Base-by-base conservation (phyloP, 441 rosid species). In the Manihot esculenta region DNA sequence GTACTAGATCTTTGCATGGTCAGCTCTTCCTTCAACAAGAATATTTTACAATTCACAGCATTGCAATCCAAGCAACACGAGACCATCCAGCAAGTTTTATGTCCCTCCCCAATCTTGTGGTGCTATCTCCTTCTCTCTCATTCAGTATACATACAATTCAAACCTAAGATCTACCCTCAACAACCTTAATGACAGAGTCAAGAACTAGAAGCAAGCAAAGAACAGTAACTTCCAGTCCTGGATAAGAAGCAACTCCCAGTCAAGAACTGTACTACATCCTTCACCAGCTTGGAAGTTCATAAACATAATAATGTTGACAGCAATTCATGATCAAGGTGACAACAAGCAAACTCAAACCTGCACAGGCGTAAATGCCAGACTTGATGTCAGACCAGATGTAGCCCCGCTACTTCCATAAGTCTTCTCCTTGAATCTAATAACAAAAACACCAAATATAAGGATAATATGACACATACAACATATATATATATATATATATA, bases 281-380 rank as follows among this genome's bases (percentile, higher is more conserved):
- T n/a, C n/a, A n/a, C n/a, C n/a, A n/a, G n/a, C n/a, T n/a, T n/a
- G n/a, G n/a, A n/a, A n/a, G n/a, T n/a, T n/a, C n/a, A n/a, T n/a
- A n/a, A n/a, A n/a, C 62, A 72, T 45, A 14, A 45, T 26, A 35
- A 44, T 24, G 35, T 23, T 10, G 11, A 42, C 56, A 71, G 12
- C 53, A 45, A 57, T 26, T 61, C 18, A 55, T 27, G 15, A 35
- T 23, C 48, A 53, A 73, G 54, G n/a, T 27, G 33, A 50, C 14
- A 18, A 62, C 30, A 73, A 72, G 60, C 50, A 69, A 21, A 33
- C 0, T 71, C 51, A 56, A 69, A 93, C 98, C 96, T 93, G 98
- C 70, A 93, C 96, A 27, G 99, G 97, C 17, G 98, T 95, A 75
- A 95, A 95, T 54, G 98, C 96, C 74, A 92, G 81, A 79, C 99